Base-by-base conservation (phyloP, 371 early-diverging fungal species). In the Fennellomyces sp. region DNA sequence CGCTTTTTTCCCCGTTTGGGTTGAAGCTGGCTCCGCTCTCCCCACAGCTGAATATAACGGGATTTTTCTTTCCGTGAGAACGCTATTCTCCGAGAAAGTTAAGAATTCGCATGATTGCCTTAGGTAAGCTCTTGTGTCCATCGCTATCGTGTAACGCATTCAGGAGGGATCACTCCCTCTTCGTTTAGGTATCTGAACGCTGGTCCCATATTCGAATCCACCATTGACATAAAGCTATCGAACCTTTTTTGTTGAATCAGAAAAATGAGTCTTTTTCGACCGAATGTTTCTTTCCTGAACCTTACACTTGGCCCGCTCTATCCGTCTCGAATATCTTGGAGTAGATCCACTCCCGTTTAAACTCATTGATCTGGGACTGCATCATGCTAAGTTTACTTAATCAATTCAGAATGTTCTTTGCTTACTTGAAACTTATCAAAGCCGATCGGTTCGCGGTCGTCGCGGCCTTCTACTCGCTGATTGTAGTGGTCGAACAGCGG, bases 341-440 rank as follows among this genome's bases (percentile, higher is more conserved):
- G 68, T 94, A 92, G 56, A 98, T 95, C 65, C 74, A 88, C 64
- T 90, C 68, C 54, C 85, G 71, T 73, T 93, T 96, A 64, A 97
- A 97, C n/a, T 65, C 73, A 3, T 90, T 85, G 33, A 97, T 94
- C 57, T 80, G 73, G 21, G 85, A 79, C 82, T 86, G 63, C n/a
- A n/a, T n/a, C n/a, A n/a, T n/a, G n/a, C n/a, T n/a, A n/a, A n/a
- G n/a, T n/a, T 54, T 68, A 82, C 29, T 33, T 31, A 29, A 56
- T 56, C 17, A 51, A 59, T 54, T 6, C 17, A 17, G 5, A 39
- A 39, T 11, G 13, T 11, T 11, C 2, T 25, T 11, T 25, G 8
- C 33, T 57, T 69, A 75, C 76, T 56, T 74, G 57, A 70, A 81
- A 83, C 6, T 58, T 47, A 17, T 75, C 76, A 65, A 88, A 87